phyloP scores from a whole-genome alignment of 208 protist genomes.

The Leishmania tarentolae region DNA sequence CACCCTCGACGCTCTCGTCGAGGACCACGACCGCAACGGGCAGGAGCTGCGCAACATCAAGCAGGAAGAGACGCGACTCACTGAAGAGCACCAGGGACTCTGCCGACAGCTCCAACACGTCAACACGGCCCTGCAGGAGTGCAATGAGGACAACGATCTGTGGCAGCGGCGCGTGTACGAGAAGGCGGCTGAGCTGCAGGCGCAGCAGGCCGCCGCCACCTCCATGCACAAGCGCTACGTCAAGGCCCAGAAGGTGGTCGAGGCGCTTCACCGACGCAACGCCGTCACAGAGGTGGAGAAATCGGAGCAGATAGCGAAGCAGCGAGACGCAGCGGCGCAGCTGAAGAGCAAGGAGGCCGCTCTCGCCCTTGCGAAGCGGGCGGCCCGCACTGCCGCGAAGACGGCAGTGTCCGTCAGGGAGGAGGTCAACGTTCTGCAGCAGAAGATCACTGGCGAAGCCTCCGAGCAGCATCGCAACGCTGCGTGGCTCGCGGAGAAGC shows the following conservation, averaged over 20 bases:
- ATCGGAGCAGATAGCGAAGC: slow-evolving; percentile 54
- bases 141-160: slow-evolving; percentile 86
- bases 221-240: slow-evolving; percentile 45
- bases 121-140: slow-evolving; percentile 85
- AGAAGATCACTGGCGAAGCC: slow-evolving; percentile 55
- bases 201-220: slow-evolving; percentile 57
- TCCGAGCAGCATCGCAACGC: slow-evolving; percentile 70
- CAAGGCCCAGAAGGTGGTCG: slow-evolving; percentile 62
- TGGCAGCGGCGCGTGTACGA: slow-evolving; percentile 68
- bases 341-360: slow-evolving; percentile 58
- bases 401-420: slow-evolving; percentile 39
- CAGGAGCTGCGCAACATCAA: slow-evolving; percentile 42
- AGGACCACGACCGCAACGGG: slow-evolving; percentile 54
- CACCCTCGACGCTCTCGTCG: slow-evolving; percentile 58
- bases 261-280: slow-evolving; percentile 75
- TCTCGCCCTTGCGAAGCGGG: slow-evolving; percentile 35
- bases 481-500: slow-evolving; percentile 82
- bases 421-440: slow-evolving; percentile 82
- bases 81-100: slow-evolving; percentile 86
- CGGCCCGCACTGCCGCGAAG: slow-evolving; percentile 48
- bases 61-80: slow-evolving; percentile 53
- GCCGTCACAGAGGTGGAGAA: slow-evolving; percentile 59
- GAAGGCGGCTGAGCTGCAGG: slow-evolving; percentile 61
- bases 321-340: slow-evolving; percentile 43
- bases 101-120: slow-evolving; percentile 77